A percentile compares a stretch with the other conserved stretches of the same genome.
Conservation (phyloP, 1,284 basidiomycete species). For the Ceratobasidium sp. region DNA sequence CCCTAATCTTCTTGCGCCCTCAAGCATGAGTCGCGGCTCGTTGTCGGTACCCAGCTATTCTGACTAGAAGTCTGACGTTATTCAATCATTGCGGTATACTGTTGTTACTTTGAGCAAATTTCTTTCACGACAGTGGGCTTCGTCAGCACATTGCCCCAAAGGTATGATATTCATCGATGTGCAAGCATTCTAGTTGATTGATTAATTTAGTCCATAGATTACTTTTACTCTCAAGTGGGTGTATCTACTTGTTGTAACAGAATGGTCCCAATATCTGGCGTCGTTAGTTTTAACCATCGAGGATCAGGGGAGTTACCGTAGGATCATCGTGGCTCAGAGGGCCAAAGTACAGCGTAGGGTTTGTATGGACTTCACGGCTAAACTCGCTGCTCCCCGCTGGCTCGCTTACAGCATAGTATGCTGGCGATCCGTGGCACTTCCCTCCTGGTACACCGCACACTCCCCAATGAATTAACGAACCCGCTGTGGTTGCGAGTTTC, state of each 20-base stretch:
- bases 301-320: slow-evolving; percentile 66
- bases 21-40: no score
- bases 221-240: slow-evolving; percentile 62
- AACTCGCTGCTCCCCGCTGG: neutral
- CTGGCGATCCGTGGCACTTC: slow-evolving; percentile 64
- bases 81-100: slow-evolving; percentile 60
- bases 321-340: slow-evolving; percentile 69
- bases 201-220: neutral
- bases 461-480: slow-evolving; percentile 71
- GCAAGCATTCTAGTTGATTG: no score
- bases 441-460: slow-evolving; percentile 71
- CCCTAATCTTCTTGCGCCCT: slow-evolving; percentile 70
- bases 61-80: slow-evolving; percentile 70
- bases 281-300: neutral
- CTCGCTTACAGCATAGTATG: slow-evolving; percentile 45
- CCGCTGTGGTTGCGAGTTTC: slow-evolving; percentile 70
- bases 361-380: slow-evolving; percentile 55
- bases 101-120: neutral
- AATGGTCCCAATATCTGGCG: neutral
- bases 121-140: slow-evolving; percentile 24
- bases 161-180: slow-evolving; percentile 5
- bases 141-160: slow-evolving; percentile 48
- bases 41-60: no score
- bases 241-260: slow-evolving; percentile 63
- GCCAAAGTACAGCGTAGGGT: slow-evolving; percentile 70